These are phyloP conservation scores for Colletotrichum orbiculare DNA, from an alignment of 2,329 filamentous ascomycete species.

Conservation along the genomic window DNA sequence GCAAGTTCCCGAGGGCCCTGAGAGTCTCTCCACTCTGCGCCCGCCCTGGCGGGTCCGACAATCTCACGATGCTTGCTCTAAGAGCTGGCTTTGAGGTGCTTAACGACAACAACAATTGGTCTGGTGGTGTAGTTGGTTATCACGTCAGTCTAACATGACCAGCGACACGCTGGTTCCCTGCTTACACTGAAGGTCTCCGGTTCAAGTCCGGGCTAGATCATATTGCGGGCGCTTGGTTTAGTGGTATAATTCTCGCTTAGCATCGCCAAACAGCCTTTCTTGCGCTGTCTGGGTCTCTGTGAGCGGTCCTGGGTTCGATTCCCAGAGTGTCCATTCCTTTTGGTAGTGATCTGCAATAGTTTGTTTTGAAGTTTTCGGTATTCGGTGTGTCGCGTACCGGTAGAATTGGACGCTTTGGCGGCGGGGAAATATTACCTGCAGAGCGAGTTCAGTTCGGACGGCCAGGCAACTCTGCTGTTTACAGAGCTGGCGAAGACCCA, in stretches of 20 bases:
- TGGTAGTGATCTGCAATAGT: too few species aligned
- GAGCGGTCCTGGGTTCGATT: too few species aligned
- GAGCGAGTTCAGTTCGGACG: too few species aligned
- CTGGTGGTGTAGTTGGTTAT: constrained; percentile 56
- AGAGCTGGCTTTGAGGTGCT: background rate
- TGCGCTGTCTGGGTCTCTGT: too few species aligned
- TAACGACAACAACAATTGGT: background rate
- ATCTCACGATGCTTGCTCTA: constrained; percentile 12
- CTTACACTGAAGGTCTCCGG: constrained; percentile 33
- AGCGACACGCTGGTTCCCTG: background rate
- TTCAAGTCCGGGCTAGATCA: constrained; percentile 35
- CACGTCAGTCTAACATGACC: constrained; percentile 57
- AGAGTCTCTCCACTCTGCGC: constrained; percentile 4
- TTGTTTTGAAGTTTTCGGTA: too few species aligned
- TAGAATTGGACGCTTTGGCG: too few species aligned
- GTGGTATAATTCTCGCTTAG: constrained; percentile 22
- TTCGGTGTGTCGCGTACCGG: too few species aligned
- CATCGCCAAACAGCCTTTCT: background rate
- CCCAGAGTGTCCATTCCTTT: too few species aligned
- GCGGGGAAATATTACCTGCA: too few species aligned
- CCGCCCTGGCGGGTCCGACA: constrained; percentile 2
- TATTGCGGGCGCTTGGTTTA: background rate
- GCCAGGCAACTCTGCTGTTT: too few species aligned
- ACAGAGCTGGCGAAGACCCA: too few species aligned
- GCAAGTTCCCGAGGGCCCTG: constrained; percentile 2